These are phyloP conservation scores for Nigrospora osmanthi DNA, from an alignment of 2,329 filamentous ascomycete species.

Conservation along the genomic window DNA sequence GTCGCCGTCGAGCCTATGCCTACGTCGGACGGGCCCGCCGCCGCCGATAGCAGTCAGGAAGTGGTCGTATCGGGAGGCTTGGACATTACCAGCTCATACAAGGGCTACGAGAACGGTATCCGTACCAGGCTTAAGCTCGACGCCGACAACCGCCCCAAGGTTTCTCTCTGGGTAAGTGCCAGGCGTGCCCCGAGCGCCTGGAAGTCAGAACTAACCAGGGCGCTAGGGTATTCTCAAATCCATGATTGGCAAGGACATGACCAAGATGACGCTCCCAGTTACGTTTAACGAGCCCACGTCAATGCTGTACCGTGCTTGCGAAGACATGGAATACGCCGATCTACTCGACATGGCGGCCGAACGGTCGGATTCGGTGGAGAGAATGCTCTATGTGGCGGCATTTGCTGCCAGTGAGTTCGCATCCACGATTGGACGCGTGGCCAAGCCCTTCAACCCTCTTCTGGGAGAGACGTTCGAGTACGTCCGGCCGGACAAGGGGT, in stretches of 20 bases:
- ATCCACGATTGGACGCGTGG: conserved; percentile 91
- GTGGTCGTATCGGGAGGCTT: conserved; percentile 36
- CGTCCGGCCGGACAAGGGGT: conserved; percentile 89
- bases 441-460: conserved; percentile 96
- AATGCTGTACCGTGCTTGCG: conserved; percentile 84
- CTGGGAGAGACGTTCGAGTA: conserved; percentile 97
- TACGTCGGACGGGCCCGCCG: conserved; percentile 28
- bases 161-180: conserved; percentile 77
- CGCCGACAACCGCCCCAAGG: conserved; percentile 84
- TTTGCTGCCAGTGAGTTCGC: conserved; percentile 97
- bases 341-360: conserved; percentile 84
- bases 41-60: conserved; percentile 35
- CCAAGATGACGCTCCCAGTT: conserved; percentile 96
- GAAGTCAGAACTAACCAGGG: conserved; percentile 12
- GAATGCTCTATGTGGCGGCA: conserved; percentile 87
- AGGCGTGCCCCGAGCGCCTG: background rate
- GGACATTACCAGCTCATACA: conserved; percentile 72
- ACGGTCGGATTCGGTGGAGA: conserved; percentile 78
- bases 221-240: conserved; percentile 86
- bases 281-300: conserved; percentile 99
- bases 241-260: conserved; percentile 99
- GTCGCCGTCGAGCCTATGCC: conserved; percentile 72
- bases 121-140: conserved; percentile 79
- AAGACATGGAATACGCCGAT: conserved; percentile 97
- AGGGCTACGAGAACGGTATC: conserved; percentile 85